Base-by-base conservation (phyloP, 257 asterid species). In the Solanum phureja region DNA sequence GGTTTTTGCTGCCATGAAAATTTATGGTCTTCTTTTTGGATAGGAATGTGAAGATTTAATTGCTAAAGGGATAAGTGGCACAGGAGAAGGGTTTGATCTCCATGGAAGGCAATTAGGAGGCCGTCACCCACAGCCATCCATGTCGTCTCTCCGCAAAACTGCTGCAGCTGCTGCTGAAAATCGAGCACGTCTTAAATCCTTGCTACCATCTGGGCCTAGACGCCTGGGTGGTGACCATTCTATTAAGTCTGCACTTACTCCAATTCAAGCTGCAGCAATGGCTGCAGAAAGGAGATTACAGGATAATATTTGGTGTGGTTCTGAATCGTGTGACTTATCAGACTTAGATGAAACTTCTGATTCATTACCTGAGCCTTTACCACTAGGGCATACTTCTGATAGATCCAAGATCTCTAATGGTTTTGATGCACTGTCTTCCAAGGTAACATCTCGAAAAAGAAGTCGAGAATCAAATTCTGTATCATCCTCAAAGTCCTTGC, bases 181-280 rank as follows among this genome's bases (percentile, higher is more conserved):
- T 87, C 92, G 99, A 87, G 95, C 93, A 68, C 97, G 89, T 42
- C 94, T 92, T 76, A 94, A 91, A 35, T 87, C 92, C 21, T 90
- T 97, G 93, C 88, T 95, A 83, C 98, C 98, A 84, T 90, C 98
- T 75, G 99, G 99, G 68, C 95, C 98, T 82, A 93, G 93, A 66
- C 93, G 88, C 88, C 91, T 97, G 11, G 99, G 98, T 16, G 99
- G 98, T 74, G 98, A 97, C 89, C 93, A 89, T 83, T 91, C 97
- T 86, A 90, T 95, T 84, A 97, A 91, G 97, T 89, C 66, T 88
- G 92, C 96, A 33, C 97, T 97, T 83, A 94, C 93, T 89, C 98
- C 99, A 52, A 87, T 84, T 42, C 98, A 95, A 93, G 99, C 99
- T 85, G 99, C 99, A 89, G 98, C 98, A 89, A 95, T 95, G 98